A percentile compares a stretch with the other conserved stretches of the same genome.
Evolutionary conservation across 2,329 filamentous ascomycete genomes (phyloP).

Genomic region (Periglandula ipomoeae): DNA sequence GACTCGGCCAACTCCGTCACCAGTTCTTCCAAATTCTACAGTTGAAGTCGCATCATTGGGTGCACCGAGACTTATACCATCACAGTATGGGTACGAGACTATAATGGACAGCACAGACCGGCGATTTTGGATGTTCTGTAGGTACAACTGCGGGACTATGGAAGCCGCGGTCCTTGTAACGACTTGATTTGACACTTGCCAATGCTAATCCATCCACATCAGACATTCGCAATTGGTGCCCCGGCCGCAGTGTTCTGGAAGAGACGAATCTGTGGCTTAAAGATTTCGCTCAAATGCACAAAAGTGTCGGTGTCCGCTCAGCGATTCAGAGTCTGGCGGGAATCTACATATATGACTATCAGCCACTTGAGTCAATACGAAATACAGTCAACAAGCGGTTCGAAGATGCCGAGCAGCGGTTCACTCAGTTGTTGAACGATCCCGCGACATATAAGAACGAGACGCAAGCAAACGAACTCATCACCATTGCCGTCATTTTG

Average conservation of each 20-base stretch:
- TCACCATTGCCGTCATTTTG: conserved; percentile 28
- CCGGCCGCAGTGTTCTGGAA: conserved; percentile 27
- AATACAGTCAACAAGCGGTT: conserved; percentile 25
- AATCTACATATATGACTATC: conserved; percentile 32
- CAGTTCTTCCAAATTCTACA: not conserved
- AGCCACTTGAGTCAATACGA: conserved; percentile 22
- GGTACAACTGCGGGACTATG: no score
- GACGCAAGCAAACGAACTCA: conserved; percentile 21
- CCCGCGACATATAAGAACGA: conserved; percentile 14
- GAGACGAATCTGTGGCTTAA: conserved; percentile 31
- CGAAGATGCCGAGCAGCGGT: conserved; percentile 19
- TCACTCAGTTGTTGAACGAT: conserved; percentile 19
- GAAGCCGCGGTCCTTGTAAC: no score
- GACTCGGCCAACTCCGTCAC: not conserved
- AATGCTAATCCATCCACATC: not conserved
- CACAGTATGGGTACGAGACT: conserved; percentile 21
- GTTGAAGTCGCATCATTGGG: conserved; percentile 7
- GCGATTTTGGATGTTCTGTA: conserved; percentile 27
- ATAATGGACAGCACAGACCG: conserved; percentile 26
- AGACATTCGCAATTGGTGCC: conserved; percentile 32
- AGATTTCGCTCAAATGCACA: conserved; percentile 30
- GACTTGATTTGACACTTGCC: no score
- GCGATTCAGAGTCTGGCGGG: conserved; percentile 32
- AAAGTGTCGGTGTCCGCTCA: conserved; percentile 22
- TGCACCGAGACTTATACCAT: conserved; percentile 13